Base-by-base conservation (phyloP, 2,329 filamentous ascomycete species). In the Trichoderma citrinoviride region DNA sequence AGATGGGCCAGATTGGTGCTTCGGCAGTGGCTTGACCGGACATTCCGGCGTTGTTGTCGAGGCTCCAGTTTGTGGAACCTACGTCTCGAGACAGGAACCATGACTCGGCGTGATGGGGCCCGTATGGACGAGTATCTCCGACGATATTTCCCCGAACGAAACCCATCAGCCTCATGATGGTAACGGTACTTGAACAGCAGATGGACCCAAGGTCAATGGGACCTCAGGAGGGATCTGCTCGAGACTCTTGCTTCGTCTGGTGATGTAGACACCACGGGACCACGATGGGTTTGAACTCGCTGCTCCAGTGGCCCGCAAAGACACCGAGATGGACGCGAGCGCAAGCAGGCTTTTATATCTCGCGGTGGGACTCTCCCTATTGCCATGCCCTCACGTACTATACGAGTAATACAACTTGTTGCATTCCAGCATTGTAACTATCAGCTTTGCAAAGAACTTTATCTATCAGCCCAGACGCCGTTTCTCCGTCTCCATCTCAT, bases 261-360 rank as follows among this genome's bases (percentile, higher is more conserved):
- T 54, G 49, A 19, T 37, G n/a, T 41, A 62, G 10, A 3, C 10
- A 46, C 23, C 49, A 54, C 58, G 58, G 58, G 40, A 54, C 49
- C 58, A 40, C 19, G 33, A 37, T 44, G 25, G 37, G 17, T 52
- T 29, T 61, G 25, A n/a, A n/a, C 4, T n/a, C 23, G 25, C 7
- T 62, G 53, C 58, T 62, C 58, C 47, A 61, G 37, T 15, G 58
- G 58, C 58, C 58, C 58, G 58, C 58, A 62, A 62, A 62, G 58
- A 43, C 58, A 54, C 58, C 58, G 58, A 62, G 58, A 62, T 62
- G 58, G 47, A 62, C 58, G 58, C 58, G 58, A 62, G 25, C 12
- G 47, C 58, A 33, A 37, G 33, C 58, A 52, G 53, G 58, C 37
- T 62, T 53, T 62, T 53, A 50, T 53, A 54, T 53, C 40, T 40